Percentiles rank a stretch among this genome's conserved stretches.
Evolutionary conservation across 768 basidiomycete species (phyloP).

Genomic region (Harrya chromipes): DNA sequence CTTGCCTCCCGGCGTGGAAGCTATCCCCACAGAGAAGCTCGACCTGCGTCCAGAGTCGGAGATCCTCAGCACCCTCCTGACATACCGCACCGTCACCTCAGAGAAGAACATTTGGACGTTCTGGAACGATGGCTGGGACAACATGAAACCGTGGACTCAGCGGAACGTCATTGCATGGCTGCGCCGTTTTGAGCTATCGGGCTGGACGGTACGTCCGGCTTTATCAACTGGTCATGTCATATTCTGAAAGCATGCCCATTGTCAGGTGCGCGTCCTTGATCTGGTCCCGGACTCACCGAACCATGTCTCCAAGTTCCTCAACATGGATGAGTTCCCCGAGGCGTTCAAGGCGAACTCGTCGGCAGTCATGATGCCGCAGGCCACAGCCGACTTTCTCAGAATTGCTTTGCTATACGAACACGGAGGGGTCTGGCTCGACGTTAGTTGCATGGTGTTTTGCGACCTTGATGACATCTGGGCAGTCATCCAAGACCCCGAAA

Average conservation of each 20-base stretch:
- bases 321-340: neutral
- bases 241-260: neutral
- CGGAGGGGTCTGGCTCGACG: constrained; percentile 7
- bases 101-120: constrained; percentile 1
- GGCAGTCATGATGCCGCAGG: neutral
- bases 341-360: neutral
- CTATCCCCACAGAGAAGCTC: neutral
- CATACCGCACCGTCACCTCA: too few species aligned
- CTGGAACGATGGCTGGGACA: neutral
- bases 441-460: neutral
- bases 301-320: neutral
- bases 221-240: neutral
- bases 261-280: neutral
- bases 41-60: neutral
- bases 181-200: neutral
- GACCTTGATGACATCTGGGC: too few species aligned
- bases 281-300: neutral
- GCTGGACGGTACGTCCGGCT: constrained; percentile 1
- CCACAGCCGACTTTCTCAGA: neutral
- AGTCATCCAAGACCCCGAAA: too few species aligned
- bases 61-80: neutral
- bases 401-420: constrained; percentile 1
- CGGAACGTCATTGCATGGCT: constrained; percentile 1
- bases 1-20: too few species aligned
- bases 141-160: neutral